Percentiles rank a stretch among this genome's conserved stretches.
Conservation (phyloP, 106 monocot genomes). For the Ottelia alismoides region DNA sequence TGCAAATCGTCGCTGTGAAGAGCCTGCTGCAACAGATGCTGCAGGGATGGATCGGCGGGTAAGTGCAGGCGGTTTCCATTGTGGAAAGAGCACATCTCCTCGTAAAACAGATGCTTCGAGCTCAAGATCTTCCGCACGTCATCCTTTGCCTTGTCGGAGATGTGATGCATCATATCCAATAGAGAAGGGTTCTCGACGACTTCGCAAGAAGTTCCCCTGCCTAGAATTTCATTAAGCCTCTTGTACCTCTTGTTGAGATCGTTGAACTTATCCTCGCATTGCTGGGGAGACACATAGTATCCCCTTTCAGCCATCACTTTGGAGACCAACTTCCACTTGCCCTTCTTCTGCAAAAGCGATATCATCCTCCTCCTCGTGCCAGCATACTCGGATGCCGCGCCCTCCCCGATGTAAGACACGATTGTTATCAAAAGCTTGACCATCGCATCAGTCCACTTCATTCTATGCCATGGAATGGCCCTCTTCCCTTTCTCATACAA, state of each 20-base stretch:
- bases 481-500: slow-evolving; percentile 36
- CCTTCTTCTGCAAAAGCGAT: slow-evolving; percentile 62
- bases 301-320: slow-evolving; percentile 74
- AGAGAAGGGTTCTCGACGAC: slow-evolving; percentile 74
- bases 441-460: slow-evolving; percentile 87
- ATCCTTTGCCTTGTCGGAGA: slow-evolving; percentile 71
- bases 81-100: slow-evolving; percentile 95
- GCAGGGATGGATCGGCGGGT: slow-evolving; percentile 53
- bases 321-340: slow-evolving; percentile 82
- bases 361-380: slow-evolving; percentile 32
- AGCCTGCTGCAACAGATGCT: slow-evolving; percentile 44
- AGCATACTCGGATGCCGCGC: slow-evolving; percentile 24
- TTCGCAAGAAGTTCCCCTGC: slow-evolving; percentile 77
- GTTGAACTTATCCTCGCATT: slow-evolving; percentile 97
- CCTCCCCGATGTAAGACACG: slow-evolving; percentile 73
- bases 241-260: slow-evolving; percentile 95
- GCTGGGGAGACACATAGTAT: slow-evolving; percentile 77
- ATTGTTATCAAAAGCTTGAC: slow-evolving; percentile 73
- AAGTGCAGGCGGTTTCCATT: slow-evolving; percentile 61
- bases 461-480: slow-evolving; percentile 45
- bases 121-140: slow-evolving; percentile 79
- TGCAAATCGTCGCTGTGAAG: slow-evolving; percentile 44
- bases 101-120: slow-evolving; percentile 91
- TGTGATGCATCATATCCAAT: slow-evolving; percentile 50
- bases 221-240: slow-evolving; percentile 75